Evolutionary conservation across 768 basidiomycete species (phyloP).

Genomic region (Aureoboletus auriporus): DNA sequence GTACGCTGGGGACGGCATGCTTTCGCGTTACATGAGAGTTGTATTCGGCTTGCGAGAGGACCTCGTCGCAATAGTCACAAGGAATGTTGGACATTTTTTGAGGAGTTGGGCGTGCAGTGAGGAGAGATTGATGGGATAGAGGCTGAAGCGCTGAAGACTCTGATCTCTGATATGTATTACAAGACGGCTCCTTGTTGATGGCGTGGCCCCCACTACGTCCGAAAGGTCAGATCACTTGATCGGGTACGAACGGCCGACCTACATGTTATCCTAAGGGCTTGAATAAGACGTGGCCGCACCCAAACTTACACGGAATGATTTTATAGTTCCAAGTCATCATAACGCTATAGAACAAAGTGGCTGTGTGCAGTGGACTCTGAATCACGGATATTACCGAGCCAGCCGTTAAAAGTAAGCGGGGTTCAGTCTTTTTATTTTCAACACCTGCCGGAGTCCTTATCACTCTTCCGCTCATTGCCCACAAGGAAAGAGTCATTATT

Average conservation of each 20-base stretch:
- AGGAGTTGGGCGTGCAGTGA: too few relatives aligned
- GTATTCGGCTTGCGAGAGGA: slow-evolving; percentile 3
- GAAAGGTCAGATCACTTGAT: background rate
- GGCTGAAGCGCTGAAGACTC: background rate
- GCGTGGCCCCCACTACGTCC: background rate
- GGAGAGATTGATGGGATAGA: too few relatives aligned
- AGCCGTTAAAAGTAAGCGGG: background rate
- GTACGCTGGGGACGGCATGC: slow-evolving; percentile 7
- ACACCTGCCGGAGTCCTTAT: slow-evolving; percentile 28
- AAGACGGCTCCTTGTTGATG: background rate
- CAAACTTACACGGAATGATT: too few relatives aligned
- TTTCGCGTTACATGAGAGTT: slow-evolving; percentile 10
- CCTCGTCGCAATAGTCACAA: slow-evolving; percentile 12
- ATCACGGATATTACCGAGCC: slow-evolving; percentile 16
- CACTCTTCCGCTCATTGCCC: slow-evolving; percentile 17
- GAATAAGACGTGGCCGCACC: too few relatives aligned
- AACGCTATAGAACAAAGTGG: too few relatives aligned
- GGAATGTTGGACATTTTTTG: slow-evolving; percentile 7
- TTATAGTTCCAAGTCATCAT: too few relatives aligned
- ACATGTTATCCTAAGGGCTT: background rate
- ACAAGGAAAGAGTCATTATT: slow-evolving; percentile 24
- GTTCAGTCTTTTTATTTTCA: background rate
- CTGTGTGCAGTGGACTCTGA: too few relatives aligned
- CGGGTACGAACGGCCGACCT: background rate
- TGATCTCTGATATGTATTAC: background rate